Evolutionary conservation across 2,329 filamentous ascomycete genomes (phyloP).

Genomic region (Rutstroemia sp.): DNA sequence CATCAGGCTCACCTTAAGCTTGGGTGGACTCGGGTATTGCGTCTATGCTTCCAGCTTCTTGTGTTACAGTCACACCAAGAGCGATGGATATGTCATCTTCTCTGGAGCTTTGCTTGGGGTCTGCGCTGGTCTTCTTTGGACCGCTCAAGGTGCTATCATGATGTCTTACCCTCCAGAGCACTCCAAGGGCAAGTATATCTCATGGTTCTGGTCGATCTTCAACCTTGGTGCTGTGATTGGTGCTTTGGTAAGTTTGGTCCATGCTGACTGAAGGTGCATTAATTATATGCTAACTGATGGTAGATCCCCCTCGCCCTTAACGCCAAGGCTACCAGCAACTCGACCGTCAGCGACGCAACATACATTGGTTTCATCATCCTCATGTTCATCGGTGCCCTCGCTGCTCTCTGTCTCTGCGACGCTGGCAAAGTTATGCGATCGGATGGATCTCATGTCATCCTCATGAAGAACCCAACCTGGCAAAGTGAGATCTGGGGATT

Average conservation of each 20-base stretch:
- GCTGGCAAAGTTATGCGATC: slow-evolving; percentile 54
- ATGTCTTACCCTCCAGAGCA: slow-evolving; percentile 78
- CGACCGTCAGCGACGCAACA: slow-evolving; percentile 61
- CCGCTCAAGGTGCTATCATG: slow-evolving; percentile 75
- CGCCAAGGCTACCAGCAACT: slow-evolving; percentile 43
- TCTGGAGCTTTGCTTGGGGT: slow-evolving; percentile 69
- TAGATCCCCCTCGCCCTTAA: slow-evolving; percentile 65
- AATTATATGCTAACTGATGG: not conserved
- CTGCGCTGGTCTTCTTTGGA: slow-evolving; percentile 73
- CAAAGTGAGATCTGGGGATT: slow-evolving; percentile 68
- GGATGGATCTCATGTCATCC: slow-evolving; percentile 70
- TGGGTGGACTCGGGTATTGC: slow-evolving; percentile 69
- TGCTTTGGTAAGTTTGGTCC: slow-evolving; percentile 39
- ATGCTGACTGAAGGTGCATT: not conserved
- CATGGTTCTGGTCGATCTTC: slow-evolving; percentile 91
- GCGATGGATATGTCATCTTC: slow-evolving; percentile 60
- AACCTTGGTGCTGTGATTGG: slow-evolving; percentile 85
- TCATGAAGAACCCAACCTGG: slow-evolving; percentile 85
- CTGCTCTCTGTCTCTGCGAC: slow-evolving; percentile 62
- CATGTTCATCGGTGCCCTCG: slow-evolving; percentile 63
- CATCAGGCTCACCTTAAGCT: slow-evolving; percentile 55
- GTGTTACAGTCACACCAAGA: slow-evolving; percentile 15
- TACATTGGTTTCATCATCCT: slow-evolving; percentile 77
- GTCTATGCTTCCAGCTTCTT: slow-evolving; percentile 59
- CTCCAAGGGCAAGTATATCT: slow-evolving; percentile 79